Evolutionary conservation across 768 basidiomycete species (phyloP).

Genomic region (Zangia roseola): DNA sequence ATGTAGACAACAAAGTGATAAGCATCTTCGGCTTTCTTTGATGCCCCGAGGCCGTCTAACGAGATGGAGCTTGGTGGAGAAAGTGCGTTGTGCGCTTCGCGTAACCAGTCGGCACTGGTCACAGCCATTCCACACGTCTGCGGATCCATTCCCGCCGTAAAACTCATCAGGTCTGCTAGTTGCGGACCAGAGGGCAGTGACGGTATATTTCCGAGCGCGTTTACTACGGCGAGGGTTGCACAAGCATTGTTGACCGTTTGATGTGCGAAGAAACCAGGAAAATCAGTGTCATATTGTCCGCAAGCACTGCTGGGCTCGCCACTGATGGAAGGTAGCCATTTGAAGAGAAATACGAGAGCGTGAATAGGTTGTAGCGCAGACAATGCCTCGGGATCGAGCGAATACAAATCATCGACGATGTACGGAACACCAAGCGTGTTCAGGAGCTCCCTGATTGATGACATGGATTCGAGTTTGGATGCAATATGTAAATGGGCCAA

Average conservation of each 20-base stretch:
- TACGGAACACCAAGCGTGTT: conserved; percentile 79
- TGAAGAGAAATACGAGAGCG: conserved; percentile 94
- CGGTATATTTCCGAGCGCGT: conserved; percentile 83
- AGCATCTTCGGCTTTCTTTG: conserved; percentile 73
- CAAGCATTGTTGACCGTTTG: conserved; percentile 97
- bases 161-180: conserved; percentile 69
- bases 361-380: conserved; percentile 77
- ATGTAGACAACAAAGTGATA: conserved; percentile 97
- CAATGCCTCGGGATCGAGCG: conserved; percentile 73
- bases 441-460: conserved; percentile 62
- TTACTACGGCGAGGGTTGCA: conserved; percentile 91
- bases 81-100: conserved; percentile 88
- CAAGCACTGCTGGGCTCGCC: conserved; percentile 36
- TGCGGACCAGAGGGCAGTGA: conserved; percentile 61
- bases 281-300: conserved; percentile 71
- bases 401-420: conserved; percentile 86
- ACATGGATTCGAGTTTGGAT: background rate
- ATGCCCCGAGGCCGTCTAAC: conserved; percentile 75
- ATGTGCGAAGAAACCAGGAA: conserved; percentile 89
- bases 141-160: conserved; percentile 85
- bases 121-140: conserved; percentile 80
- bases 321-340: conserved; percentile 71
- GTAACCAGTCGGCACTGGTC: conserved; percentile 77
- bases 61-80: conserved; percentile 89
- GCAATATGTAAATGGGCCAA: too few relatives aligned